Percentiles rank a stretch among this genome's conserved stretches.
Conservation (phyloP, 73 alveolate species). For the Tetrahymena borealis region DNA sequence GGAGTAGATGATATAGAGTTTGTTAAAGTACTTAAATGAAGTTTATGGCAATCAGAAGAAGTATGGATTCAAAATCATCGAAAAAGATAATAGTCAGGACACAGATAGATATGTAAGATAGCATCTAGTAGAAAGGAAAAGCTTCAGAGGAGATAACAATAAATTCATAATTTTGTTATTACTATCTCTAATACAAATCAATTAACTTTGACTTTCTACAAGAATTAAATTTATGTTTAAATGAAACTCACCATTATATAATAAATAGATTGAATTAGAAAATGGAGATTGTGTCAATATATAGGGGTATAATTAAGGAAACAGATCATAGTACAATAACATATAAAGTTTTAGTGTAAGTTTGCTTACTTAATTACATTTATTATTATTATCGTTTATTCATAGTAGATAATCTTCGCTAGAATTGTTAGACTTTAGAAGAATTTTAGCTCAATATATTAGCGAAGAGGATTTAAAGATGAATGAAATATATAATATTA, state of each 20-base stretch:
- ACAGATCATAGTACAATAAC: neutral
- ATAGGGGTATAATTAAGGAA: neutral
- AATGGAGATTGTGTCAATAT: neutral
- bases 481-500: neutral
- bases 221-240: too few species aligned
- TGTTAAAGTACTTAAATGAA: neutral
- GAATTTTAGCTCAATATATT: neutral
- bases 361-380: neutral
- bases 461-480: neutral
- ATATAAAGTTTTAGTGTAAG: neutral
- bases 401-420: neutral
- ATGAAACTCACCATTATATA: neutral
- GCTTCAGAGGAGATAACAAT: too few species aligned
- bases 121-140: too few species aligned
- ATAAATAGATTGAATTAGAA: neutral
- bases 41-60: neutral
- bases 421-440: neutral
- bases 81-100: neutral
- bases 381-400: neutral
- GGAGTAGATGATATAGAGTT: neutral
- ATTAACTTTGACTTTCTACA: too few species aligned
- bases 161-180: too few species aligned
- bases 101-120: neutral
- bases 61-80: constrained; percentile 1
- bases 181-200: too few species aligned